Evolutionary conservation across 2,329 filamentous ascomycete species (phyloP), one percentile per base, ranked within the genome.

Genomic region (Trichoderma semiorbis): DNA sequence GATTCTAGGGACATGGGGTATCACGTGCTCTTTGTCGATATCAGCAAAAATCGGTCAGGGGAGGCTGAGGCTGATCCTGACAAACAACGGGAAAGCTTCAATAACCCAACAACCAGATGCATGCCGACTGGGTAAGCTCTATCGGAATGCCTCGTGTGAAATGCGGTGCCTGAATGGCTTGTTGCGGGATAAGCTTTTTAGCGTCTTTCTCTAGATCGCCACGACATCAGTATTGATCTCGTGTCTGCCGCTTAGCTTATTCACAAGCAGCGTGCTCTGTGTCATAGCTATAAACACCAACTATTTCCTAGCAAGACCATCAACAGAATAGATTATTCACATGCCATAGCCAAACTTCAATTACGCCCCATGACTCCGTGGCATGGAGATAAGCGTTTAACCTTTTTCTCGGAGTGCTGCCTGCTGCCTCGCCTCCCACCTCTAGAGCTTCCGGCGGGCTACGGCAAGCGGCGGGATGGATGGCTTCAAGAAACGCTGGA

Each of bases 111-210:
- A 7, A n/a, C n/a, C 10, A 12, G 5, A 58, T 10, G 16, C 26
- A 5, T 16, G 3, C 14, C 28, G 14, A 16, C 14, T n/a, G 18
- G 16, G 26, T 47, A 58, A 32, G 55, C 55, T 58, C 26, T n/a
- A 1, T 5, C 8, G 18, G 28, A 50, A 32, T 34, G 26, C 16
- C n/a, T 36, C 30, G 24, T 36, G 63, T 24, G n/a, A 30, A 16
- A n/a, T 30, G 14, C 18, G 8, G 26, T 26, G 32, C 47, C n/a
- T n/a, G 10, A 50, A 66, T 24, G 60, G 43, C 63, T 16, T 36
- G 32, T 36, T 21, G 43, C 43, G 47, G 30, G 16, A n/a, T 57
- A 66, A 57, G 47, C 63, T 66, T 66, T 55, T 66, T 66, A 66
- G 63, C 63, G 63, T 36, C 63, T 1, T 66, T 53, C 47, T 55